Evolutionary conservation across 75 land plant species (phyloP).

Genomic region (Pseudotsuga menziesii): DNA sequence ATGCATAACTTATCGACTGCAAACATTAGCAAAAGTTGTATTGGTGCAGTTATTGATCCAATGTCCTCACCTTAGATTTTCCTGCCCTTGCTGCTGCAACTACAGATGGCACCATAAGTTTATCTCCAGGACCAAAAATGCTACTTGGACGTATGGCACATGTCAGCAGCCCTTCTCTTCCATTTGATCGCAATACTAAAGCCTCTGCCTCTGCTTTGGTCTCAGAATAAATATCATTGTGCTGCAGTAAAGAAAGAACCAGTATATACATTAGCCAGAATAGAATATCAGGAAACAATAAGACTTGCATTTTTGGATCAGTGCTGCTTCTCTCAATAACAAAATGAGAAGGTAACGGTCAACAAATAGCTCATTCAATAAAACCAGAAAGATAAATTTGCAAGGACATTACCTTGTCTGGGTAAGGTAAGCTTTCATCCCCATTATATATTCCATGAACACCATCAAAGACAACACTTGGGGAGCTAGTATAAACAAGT

Average conservation of each 20-base stretch:
- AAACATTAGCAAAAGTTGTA: no score
- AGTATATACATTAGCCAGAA: no score
- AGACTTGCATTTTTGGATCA: no score
- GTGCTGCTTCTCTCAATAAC: no score
- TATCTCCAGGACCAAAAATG: constrained; percentile 97
- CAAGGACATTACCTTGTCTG: constrained; percentile 48
- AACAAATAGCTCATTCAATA: no score
- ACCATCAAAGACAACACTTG: constrained; percentile 95
- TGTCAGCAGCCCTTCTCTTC: constrained; percentile 77
- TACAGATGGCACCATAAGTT: constrained; percentile 73
- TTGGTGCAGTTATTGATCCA: no score
- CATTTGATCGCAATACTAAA: constrained; percentile 77
- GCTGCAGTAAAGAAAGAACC: constrained; percentile 28
- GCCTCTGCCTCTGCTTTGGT: constrained; percentile 96
- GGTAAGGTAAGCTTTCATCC: constrained; percentile 78
- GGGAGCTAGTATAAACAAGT: constrained; percentile 91
- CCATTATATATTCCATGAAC: constrained; percentile 68
- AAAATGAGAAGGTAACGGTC: no score
- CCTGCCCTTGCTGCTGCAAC: constrained; percentile 86
- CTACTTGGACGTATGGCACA: constrained; percentile 95
- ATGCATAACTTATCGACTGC: no score
- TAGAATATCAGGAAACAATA: no score
- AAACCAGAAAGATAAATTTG: no score
- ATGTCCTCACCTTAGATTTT: constrained; percentile 59
- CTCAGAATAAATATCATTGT: constrained; percentile 86